These are phyloP conservation scores for Triangularia setosa DNA, from an alignment of 2,329 filamentous ascomycete genomes.

Conservation along the genomic window DNA sequence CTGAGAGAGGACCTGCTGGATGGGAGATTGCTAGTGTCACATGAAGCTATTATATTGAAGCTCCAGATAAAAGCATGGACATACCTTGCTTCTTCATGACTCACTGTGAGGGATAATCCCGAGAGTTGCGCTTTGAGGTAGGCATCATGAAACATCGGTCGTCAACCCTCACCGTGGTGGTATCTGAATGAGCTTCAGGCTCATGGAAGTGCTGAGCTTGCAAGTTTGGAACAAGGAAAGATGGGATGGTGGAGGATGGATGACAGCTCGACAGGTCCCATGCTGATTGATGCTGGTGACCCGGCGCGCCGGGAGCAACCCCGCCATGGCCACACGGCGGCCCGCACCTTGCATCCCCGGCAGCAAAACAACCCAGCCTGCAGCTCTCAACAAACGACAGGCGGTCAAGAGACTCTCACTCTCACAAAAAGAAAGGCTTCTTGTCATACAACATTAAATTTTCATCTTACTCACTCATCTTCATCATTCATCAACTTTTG, in stretches of 20 bases:
- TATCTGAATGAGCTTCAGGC: neutral
- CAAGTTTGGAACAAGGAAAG: neutral
- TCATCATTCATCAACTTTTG: neutral
- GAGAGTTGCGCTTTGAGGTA: neutral
- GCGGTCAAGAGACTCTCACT: neutral
- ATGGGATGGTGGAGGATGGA: neutral
- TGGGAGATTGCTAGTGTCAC: neutral
- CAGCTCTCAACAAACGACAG: neutral
- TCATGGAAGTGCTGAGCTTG: too few relatives aligned
- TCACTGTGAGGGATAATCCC: neutral
- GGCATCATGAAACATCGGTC: neutral
- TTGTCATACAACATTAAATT: neutral
- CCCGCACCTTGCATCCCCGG: neutral
- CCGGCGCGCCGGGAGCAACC: neutral
- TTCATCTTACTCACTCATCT: neutral
- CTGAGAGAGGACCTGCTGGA: neutral
- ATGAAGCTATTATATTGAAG: neutral
- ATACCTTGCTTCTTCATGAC: neutral
- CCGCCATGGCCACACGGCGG: neutral
- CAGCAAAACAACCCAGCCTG: neutral
- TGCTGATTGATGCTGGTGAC: neutral
- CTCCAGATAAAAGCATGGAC: neutral
- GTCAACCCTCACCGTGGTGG: neutral
- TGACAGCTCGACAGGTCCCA: neutral
- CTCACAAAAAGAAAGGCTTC: neutral